Evolutionary conservation across 1,284 basidiomycete genomes (phyloP), one percentile per base, ranked within the genome.

Genomic region (Calocybe gambosa): DNA sequence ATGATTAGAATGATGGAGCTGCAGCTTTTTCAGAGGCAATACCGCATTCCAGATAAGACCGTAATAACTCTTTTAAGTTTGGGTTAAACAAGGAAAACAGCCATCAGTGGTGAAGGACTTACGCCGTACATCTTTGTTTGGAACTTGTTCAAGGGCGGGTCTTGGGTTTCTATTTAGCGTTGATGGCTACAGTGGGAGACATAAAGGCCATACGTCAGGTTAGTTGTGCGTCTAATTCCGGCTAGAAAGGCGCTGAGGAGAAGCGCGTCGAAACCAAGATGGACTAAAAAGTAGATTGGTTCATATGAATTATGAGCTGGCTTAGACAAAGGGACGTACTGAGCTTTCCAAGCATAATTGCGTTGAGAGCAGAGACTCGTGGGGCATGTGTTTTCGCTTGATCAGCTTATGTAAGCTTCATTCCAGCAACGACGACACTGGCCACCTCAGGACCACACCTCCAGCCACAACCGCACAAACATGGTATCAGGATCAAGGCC

Each of bases 61-160:
- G 73, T 21, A 90, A 59, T 15, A 89, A 49, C 53, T 88, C 87
- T 90, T 39, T n/a, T 47, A 28, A 52, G 49, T 56, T 4, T 26
- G 34, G 39, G 21, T 23, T 13, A 10, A 47, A 35, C 36, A 13
- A 7, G 31, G 29, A 29, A 29, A 20, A 16, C 37, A 39, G 5
- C 13, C 29, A 46, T n/a, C 15, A n/a, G 15, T 5, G 3, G 10
- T 29, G 3, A 38, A 12, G 8, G n/a, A 77, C 87, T 66, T 62
- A 90, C 88, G 82, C 34, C 88, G 79, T 26, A 89, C 60, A 55
- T 91, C 88, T 61, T 91, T 91, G 71, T 90, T 89, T 7, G 84
- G 82, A 1, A 91, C 80, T 57, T 78, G 77, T 1, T 75, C 66
- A 12, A 91, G 62, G 18, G 80, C 81, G 42, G 49, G 49, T 29